Evolutionary conservation across 2,329 filamentous ascomycete species (phyloP).

Genomic region (Phaeophleospora eucalypticola): DNA sequence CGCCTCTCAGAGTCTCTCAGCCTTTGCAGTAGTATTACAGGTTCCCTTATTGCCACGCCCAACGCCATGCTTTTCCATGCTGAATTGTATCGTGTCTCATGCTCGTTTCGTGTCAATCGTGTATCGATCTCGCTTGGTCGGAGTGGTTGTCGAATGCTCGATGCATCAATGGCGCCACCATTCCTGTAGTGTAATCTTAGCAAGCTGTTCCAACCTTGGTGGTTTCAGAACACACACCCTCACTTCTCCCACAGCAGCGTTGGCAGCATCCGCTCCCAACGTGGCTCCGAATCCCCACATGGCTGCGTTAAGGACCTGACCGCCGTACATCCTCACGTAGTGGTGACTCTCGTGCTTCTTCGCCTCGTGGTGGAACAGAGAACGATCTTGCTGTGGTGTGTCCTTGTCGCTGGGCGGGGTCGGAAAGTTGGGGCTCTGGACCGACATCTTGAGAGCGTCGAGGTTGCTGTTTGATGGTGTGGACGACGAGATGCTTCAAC

Average conservation of each 20-base stretch:
- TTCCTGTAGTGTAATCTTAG: slow-evolving; percentile 3
- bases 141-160: no score
- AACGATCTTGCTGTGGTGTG: slow-evolving; percentile 26
- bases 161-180: slow-evolving; percentile 11
- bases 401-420: slow-evolving; percentile 25
- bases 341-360: slow-evolving; percentile 30
- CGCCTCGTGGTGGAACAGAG: slow-evolving; percentile 26
- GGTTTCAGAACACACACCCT: slow-evolving; percentile 17
- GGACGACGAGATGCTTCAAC: not conserved
- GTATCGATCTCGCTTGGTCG: no score
- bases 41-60: no score
- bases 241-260: slow-evolving; percentile 28
- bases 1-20: no score
- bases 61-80: not conserved
- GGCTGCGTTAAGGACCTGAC: slow-evolving; percentile 23
- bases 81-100: no score
- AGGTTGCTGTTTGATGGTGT: not conserved
- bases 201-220: not conserved
- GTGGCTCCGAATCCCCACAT: slow-evolving; percentile 29
- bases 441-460: slow-evolving; percentile 25
- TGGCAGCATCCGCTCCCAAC: slow-evolving; percentile 28
- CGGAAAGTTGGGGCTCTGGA: slow-evolving; percentile 16
- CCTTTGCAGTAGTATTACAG: no score
- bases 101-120: no score
- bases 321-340: slow-evolving; percentile 30